Base-by-base conservation (phyloP, 2,329 filamentous ascomycete species). In the Berkeleyomyces rouxiae region DNA sequence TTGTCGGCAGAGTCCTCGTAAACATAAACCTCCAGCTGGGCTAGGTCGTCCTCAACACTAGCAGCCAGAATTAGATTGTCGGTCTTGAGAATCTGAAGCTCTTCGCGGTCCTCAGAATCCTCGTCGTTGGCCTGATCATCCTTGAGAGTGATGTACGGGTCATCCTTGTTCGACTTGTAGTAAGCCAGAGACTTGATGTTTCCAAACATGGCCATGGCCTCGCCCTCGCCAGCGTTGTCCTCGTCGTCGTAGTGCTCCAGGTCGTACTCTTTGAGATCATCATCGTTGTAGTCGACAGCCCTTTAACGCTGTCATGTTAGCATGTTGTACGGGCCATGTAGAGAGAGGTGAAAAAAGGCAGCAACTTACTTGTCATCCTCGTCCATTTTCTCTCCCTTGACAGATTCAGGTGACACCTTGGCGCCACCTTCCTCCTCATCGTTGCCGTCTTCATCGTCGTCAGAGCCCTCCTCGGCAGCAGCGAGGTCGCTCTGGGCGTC, bases 1-100 rank as follows among this genome's bases (percentile, higher is more conserved):
- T 99, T 99, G 75, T 97, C 93, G 53, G 86, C 88, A 66, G 84
- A 84, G 69, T 97, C 93, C 74, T 99, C 93, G 75, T 97, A 99
- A 37, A 99, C 90, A 70, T 97, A 96, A 23, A 97, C 87, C 73
- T 99, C 93, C 36, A 99, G 79, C 74, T 97, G 92, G 16, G 93
- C 92, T 65, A 99, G 85, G 72, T 99, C 93, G 69, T 99, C 93
- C 74, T 99, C 93, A 60, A 97, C 86, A 76, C 96, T 92, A 67
- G 90, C 91, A 9, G 92, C 88, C 58, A 99, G 78, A 42, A 99
- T 80, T 65, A 99, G 78, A 72, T 97, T 99, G 75, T 99, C 93
- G 13, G 89, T 93, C 2, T 89, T 84, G 67, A 97, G 75, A 67
- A 99, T 88, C 74, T 99, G 91, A 62, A 99, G 80, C 69, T 99